A percentile compares a stretch with the other conserved stretches of the same genome.
Conservation (phyloP, 108 stramenopile species). For the Nannochloropsis granulata region DNA sequence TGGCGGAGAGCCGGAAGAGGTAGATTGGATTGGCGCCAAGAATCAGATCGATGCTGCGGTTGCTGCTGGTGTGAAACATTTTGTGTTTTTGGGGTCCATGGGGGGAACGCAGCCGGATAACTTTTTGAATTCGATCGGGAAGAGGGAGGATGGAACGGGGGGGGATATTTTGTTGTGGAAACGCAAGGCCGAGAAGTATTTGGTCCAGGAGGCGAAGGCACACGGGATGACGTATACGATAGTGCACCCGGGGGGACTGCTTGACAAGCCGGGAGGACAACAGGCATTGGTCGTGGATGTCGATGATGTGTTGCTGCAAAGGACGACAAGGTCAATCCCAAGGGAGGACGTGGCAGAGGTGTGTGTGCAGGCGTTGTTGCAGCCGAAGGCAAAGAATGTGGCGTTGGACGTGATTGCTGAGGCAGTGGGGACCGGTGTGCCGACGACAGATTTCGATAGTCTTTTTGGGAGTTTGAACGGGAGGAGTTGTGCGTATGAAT, state of each 20-base stretch:
- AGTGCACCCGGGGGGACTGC: constrained; percentile 66
- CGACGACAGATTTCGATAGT: neutral
- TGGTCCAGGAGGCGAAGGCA: neutral
- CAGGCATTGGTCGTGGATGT: constrained; percentile 54
- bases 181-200: constrained; percentile 54
- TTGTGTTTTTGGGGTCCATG: constrained; percentile 56
- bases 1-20: constrained; percentile 44
- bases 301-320: constrained; percentile 50
- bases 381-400: neutral
- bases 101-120: constrained; percentile 71
- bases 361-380: constrained; percentile 44
- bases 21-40: constrained; percentile 70
- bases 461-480: neutral
- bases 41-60: constrained; percentile 70
- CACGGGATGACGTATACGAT: constrained; percentile 57
- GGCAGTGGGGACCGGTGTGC: neutral
- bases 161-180: constrained; percentile 68
- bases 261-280: constrained; percentile 56
- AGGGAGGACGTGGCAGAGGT: constrained; percentile 65
- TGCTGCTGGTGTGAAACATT: constrained; percentile 52
- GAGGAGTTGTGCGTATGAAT: neutral
- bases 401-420: neutral
- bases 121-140: constrained; percentile 66
- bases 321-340: constrained; percentile 49
- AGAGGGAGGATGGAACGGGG: constrained; percentile 44